Evolutionary conservation across 1,284 basidiomycete genomes (phyloP), one percentile per base, ranked within the genome.

Genomic region (Tranzscheliella williamsii): DNA sequence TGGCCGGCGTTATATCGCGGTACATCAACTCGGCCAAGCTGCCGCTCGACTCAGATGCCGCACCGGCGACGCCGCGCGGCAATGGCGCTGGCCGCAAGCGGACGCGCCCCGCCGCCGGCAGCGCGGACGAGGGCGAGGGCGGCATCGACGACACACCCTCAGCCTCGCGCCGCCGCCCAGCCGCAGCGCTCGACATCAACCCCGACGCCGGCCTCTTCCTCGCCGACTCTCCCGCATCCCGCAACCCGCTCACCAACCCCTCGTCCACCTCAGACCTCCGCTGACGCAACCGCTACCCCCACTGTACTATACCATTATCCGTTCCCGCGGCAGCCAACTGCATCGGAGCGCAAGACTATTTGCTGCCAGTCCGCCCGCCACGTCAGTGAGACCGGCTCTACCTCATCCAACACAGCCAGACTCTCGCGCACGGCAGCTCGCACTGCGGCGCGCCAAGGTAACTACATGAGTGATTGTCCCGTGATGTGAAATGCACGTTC

Each of bases 201-300:
- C 51, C 51, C 1, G 46, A 54, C n/a, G 50, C 46, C 1, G 51
- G 57, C 4, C 42, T 61, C 20, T 61, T 50, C 22, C 34, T 42
- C 13, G 16, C 21, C 18, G 23, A 20, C 32, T 9, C 5, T 13
- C 21, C 24, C 17, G 33, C 52, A 2, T 38, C 43, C 7, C 17
- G 45, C 13, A 60, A 60, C 32, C 50, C 50, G 11, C 29, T 61
- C 7, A 43, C 31, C 29, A 61, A 50, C 33, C 35, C 43, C 20
- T 39, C 38, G 4, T 39, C 56, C 15, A n/a, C n/a, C n/a, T n/a
- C n/a, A n/a, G n/a, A n/a, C n/a, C n/a, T n/a, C n/a, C n/a, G n/a
- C n/a, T n/a, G n/a, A n/a, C n/a, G n/a, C n/a, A n/a, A n/a, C n/a
- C n/a, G n/a, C n/a, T n/a, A n/a, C n/a, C n/a, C n/a, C n/a, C n/a